Evolutionary conservation across 2,329 filamentous ascomycete species (phyloP).

Genomic region (Arthrobotrys musiformis): DNA sequence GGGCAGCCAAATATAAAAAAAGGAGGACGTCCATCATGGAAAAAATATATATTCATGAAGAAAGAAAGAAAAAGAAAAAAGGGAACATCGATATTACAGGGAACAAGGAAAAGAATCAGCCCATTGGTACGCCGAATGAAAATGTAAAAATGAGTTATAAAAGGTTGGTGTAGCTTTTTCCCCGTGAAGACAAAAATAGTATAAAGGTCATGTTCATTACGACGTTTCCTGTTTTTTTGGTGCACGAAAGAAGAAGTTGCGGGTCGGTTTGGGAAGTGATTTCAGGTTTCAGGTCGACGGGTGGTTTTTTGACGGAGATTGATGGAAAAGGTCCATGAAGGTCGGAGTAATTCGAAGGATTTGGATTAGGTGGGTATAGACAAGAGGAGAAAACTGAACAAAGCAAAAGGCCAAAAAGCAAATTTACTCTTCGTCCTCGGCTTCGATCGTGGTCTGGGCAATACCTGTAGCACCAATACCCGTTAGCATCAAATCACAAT

Average conservation of each 20-base stretch:
- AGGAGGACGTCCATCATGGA: conserved; percentile 33
- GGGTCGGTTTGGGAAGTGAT: conserved; percentile 6
- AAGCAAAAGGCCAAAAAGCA: conserved; percentile 39
- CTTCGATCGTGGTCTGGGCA: conserved; percentile 81
- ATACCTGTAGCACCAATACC: conserved; percentile 67
- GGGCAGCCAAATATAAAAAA: not conserved
- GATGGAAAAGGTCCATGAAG: conserved; percentile 53
- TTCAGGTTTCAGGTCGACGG: conserved; percentile 23
- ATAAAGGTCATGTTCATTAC: conserved; percentile 54
- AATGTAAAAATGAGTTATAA: conserved; percentile 53
- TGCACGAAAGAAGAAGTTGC: conserved; percentile 33
- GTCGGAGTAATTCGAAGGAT: conserved; percentile 59
- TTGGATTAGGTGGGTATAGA: conserved; percentile 60
- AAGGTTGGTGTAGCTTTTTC: conserved; percentile 27
- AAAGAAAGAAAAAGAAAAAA: conserved; percentile 37
- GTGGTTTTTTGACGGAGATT: conserved; percentile 56
- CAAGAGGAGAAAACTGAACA: conserved; percentile 27
- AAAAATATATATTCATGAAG: conserved; percentile 56
- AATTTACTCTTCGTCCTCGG: conserved; percentile 75
- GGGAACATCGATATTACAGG: conserved; percentile 55
- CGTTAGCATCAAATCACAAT: conserved; percentile 43
- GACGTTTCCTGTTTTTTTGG: conserved; percentile 40
- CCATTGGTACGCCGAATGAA: conserved; percentile 55
- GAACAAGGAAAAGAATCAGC: conserved; percentile 44
- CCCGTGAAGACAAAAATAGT: conserved; percentile 40